Conservation (phyloP, 805 yeast species). For the Lachancea thermotolerans region DNA sequence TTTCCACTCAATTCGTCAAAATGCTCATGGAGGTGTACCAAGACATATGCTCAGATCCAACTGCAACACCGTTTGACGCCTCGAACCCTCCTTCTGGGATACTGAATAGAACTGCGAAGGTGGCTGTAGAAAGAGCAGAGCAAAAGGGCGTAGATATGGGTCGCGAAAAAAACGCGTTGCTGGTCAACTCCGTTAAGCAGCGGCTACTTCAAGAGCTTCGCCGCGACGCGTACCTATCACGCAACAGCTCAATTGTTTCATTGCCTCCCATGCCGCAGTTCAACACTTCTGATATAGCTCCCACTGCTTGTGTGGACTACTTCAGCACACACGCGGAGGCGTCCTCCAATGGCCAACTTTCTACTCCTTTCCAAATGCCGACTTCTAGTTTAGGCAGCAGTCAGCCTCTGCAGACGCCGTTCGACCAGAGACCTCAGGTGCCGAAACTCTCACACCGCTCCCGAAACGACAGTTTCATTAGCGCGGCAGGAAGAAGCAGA, state of each 20-base stretch:
- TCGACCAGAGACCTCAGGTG: constrained; percentile 4
- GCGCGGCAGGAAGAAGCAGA: constrained; percentile 16
- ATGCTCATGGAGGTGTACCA: constrained; percentile 43
- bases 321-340: constrained; percentile 2
- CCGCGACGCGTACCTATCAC: constrained; percentile 24
- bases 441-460: constrained; percentile 10
- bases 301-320: constrained; percentile 3
- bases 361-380: constrained; percentile 3
- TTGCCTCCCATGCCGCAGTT: constrained; percentile 17
- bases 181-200: constrained; percentile 35
- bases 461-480: constrained; percentile 13
- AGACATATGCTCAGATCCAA: constrained; percentile 47
- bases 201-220: constrained; percentile 30
- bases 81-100: constrained; percentile 63
- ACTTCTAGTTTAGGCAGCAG: not conserved
- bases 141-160: constrained; percentile 33
- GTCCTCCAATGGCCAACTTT: constrained; percentile 2
- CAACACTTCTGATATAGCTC: not conserved
- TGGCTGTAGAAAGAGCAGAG: constrained; percentile 38
- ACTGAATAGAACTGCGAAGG: constrained; percentile 51
- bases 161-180: constrained; percentile 32
- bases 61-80: constrained; percentile 61
- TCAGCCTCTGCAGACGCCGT: constrained; percentile 5
- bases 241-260: constrained; percentile 24
- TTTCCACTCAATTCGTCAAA: constrained; percentile 38